Evolutionary conservation across 768 basidiomycete species (phyloP).

Genomic region (Boletus pseudo-olivaceus): DNA sequence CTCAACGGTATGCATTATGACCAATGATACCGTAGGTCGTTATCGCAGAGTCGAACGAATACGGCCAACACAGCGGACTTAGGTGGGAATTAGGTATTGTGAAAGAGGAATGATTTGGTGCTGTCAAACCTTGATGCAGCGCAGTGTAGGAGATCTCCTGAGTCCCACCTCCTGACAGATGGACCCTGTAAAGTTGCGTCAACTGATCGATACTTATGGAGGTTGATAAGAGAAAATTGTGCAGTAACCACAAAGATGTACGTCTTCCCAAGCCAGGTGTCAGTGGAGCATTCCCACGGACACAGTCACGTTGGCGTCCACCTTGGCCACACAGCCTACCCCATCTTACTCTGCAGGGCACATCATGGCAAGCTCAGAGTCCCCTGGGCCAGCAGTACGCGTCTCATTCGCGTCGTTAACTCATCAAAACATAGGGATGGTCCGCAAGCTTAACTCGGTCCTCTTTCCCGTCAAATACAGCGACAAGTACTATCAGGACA

Average conservation of each 20-base stretch:
- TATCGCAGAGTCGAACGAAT: conserved; percentile 12
- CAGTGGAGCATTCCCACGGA: conserved; percentile 22
- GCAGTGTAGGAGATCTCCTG: conserved; percentile 8
- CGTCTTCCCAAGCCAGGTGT: conserved; percentile 15
- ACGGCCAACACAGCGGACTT: conserved; percentile 12
- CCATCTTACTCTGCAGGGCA: neutral
- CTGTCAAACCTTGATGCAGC: conserved; percentile 29
- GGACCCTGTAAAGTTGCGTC: conserved; percentile 22
- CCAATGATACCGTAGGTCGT: conserved; percentile 1
- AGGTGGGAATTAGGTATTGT: conserved; percentile 21
- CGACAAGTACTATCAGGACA: conserved; percentile 82
- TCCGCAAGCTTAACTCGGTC: conserved; percentile 60
- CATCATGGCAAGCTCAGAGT: conserved; percentile 23
- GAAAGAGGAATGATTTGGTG: conserved; percentile 18
- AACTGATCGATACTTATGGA: conserved; percentile 22
- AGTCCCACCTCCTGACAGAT: conserved; percentile 17
- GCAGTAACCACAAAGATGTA: conserved; percentile 15
- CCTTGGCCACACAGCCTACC: conserved; percentile 16
- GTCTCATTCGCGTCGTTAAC: conserved; percentile 73
- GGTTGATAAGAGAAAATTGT: conserved; percentile 22
- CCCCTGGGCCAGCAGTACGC: conserved; percentile 32
- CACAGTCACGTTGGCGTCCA: conserved; percentile 9
- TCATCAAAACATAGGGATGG: conserved; percentile 79
- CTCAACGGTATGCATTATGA: neutral
- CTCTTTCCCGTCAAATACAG: conserved; percentile 89